Conservation (phyloP, 2,329 filamentous ascomycete genomes). For the Trichoderma oligosporum region DNA sequence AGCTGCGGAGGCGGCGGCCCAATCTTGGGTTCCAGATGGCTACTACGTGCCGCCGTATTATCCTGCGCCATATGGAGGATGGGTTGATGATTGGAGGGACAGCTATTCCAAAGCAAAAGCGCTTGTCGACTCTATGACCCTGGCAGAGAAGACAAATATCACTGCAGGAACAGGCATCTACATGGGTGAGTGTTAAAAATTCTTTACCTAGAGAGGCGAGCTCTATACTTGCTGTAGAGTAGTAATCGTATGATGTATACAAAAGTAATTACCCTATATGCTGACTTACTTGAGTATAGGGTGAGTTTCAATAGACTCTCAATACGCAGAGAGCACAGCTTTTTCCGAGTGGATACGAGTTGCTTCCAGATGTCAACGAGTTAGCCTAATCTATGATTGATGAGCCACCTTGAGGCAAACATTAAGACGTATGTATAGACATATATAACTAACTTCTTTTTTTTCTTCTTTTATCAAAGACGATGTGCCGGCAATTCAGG, state of each 20-base stretch:
- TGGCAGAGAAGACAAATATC: conserved; percentile 77
- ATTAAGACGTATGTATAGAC: too few relatives aligned
- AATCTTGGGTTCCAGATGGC: conserved; percentile 22
- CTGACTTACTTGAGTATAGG: conserved; percentile 8
- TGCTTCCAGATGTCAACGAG: not conserved
- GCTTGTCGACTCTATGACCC: conserved; percentile 70
- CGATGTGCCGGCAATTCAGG: conserved; percentile 75
- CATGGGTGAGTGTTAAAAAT: conserved; percentile 52
- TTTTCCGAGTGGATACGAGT: not conserved
- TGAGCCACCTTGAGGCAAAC: not conserved
- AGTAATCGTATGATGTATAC: not conserved
- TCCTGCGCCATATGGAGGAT: conserved; percentile 68
- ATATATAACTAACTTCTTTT: not conserved
- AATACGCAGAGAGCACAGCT: not conserved
- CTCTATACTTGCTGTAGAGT: not conserved
- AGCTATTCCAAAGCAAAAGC: conserved; percentile 67
- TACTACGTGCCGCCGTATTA: conserved; percentile 58
- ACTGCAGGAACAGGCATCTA: conserved; percentile 67
- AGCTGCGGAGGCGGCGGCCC: not conserved
- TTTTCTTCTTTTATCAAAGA: conserved; percentile 30
- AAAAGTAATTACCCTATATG: not conserved
- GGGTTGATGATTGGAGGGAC: conserved; percentile 62
- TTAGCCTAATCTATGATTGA: too few relatives aligned
- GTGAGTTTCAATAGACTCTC: not conserved
- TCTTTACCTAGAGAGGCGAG: not conserved